Percentiles rank a stretch among this genome's conserved stretches.
These are phyloP conservation scores for Diddensiella caesifluorescens DNA, from an alignment of 805 yeast genomes.

Conservation along the genomic window DNA sequence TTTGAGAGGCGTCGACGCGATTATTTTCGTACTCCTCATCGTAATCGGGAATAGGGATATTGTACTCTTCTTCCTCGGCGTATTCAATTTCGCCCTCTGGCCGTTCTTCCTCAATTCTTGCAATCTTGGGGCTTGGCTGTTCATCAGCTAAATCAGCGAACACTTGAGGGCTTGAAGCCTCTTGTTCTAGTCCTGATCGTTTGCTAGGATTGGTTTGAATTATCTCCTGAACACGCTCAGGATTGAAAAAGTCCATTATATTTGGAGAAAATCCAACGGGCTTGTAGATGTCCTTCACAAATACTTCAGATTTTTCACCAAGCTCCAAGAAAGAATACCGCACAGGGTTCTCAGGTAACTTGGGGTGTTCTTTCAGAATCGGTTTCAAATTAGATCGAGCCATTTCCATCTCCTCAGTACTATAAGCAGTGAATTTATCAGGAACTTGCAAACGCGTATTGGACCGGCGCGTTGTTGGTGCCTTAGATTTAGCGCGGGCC, in stretches of 20 bases:
- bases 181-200: no score
- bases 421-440: constrained; percentile 43
- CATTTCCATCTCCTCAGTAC: constrained; percentile 32
- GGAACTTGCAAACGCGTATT: constrained; percentile 23
- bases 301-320: constrained; percentile 1
- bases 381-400: constrained; percentile 30
- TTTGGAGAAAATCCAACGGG: constrained; percentile 8
- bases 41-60: no score
- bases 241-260: constrained; percentile 8
- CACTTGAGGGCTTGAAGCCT: no score
- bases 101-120: no score
- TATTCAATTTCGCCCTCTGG: no score
- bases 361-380: constrained; percentile 14
- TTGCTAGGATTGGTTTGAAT: constrained; percentile 4
- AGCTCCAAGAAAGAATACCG: constrained; percentile 4
- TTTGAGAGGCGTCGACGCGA: no score
- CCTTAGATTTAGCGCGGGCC: not conserved
- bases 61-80: no score
- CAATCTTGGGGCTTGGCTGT: no score
- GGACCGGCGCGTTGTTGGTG: not conserved
- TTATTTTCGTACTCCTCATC: no score
- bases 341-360: constrained; percentile 14
- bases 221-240: constrained; percentile 11
- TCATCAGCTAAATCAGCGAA: no score
- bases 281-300: constrained; percentile 6